phyloP scores from a whole-genome alignment of 768 basidiomycete genomes.

The Clitopilus hobsonii region DNA sequence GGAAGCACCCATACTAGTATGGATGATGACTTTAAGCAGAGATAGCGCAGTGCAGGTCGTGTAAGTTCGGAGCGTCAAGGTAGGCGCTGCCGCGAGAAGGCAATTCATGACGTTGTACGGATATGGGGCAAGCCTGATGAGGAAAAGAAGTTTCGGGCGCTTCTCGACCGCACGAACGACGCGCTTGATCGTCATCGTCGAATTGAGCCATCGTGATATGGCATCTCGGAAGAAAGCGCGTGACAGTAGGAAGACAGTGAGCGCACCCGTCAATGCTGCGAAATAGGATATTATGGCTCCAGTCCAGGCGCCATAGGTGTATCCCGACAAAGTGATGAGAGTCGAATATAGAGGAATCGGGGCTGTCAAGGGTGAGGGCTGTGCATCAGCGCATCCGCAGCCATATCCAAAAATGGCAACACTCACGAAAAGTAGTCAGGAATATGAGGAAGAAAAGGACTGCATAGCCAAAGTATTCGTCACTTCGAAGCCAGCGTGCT shows the following conservation, averaged over 20 bases:
- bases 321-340: slow-evolving; percentile 86
- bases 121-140: slow-evolving; percentile 89
- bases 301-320: slow-evolving; percentile 80
- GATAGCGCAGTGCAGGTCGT: slow-evolving; percentile 76
- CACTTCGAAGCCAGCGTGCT: slow-evolving; percentile 70
- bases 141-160: slow-evolving; percentile 82
- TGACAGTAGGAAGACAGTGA: slow-evolving; percentile 79
- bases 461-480: slow-evolving; percentile 69
- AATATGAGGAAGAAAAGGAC: slow-evolving; percentile 82
- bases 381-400: slow-evolving; percentile 2
- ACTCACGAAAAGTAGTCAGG: slow-evolving; percentile 82
- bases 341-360: slow-evolving; percentile 92
- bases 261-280: slow-evolving; percentile 80
- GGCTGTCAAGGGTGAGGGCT: slow-evolving; percentile 43
- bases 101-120: slow-evolving; percentile 96
- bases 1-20: slow-evolving; percentile 83
- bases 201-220: slow-evolving; percentile 71
- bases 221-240: slow-evolving; percentile 65
- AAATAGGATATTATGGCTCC: slow-evolving; percentile 86
- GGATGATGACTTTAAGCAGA: slow-evolving; percentile 86
- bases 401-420: slow-evolving; percentile 8
- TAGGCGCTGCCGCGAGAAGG: slow-evolving; percentile 82
- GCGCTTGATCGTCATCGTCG: slow-evolving; percentile 66
- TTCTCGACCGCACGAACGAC: slow-evolving; percentile 86
- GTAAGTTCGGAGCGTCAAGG: slow-evolving; percentile 76